phyloP scores from a whole-genome alignment of 495 filamentous ascomycete genomes.

The Umbilicaria muhlenbergii region DNA sequence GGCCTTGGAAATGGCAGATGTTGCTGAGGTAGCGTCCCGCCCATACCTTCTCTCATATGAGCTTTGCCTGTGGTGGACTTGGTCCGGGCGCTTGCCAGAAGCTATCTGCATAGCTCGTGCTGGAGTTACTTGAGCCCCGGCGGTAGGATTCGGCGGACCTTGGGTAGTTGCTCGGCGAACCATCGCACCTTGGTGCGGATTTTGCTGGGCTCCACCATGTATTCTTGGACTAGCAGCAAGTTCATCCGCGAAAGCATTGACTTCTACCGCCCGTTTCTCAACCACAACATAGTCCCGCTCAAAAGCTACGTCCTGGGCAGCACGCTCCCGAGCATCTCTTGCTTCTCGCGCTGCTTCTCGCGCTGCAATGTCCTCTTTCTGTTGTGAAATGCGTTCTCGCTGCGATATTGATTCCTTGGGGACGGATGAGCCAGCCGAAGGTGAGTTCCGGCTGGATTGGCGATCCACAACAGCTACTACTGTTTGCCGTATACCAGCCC shows the following conservation, averaged over 20 bases:
- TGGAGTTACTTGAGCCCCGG: conserved; percentile 40
- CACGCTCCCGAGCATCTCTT: conserved; percentile 52
- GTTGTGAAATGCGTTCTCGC: conserved; percentile 10
- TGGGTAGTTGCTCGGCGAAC: conserved; percentile 57
- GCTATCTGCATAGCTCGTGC: conserved; percentile 55
- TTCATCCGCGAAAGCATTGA: conserved; percentile 94
- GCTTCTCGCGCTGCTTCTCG: conserved; percentile 19
- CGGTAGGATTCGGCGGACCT: conserved; percentile 37
- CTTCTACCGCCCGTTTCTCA: conserved; percentile 86
- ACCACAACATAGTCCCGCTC: conserved; percentile 91
- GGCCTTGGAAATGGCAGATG: conserved; percentile 84
- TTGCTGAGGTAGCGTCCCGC: conserved; percentile 61
- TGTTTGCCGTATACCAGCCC: conserved; percentile 11
- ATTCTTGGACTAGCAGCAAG: conserved; percentile 62
- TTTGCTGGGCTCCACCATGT: conserved; percentile 22
- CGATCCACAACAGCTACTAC: conserved; percentile 30
- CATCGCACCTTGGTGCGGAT: conserved; percentile 29
- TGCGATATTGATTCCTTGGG: conserved; percentile 23
- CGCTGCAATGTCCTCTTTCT: conserved; percentile 12
- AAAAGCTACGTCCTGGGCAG: conserved; percentile 75
- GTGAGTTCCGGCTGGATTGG: conserved; percentile 29
- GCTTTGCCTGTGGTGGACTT: conserved; percentile 43
- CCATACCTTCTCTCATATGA: conserved; percentile 73
- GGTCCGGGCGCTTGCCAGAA: conserved; percentile 44
- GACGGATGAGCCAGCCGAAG: conserved; percentile 28